Evolutionary conservation across 768 basidiomycete genomes (phyloP), one percentile per base, ranked within the genome.

Genomic region (Lentinula detonsa): DNA sequence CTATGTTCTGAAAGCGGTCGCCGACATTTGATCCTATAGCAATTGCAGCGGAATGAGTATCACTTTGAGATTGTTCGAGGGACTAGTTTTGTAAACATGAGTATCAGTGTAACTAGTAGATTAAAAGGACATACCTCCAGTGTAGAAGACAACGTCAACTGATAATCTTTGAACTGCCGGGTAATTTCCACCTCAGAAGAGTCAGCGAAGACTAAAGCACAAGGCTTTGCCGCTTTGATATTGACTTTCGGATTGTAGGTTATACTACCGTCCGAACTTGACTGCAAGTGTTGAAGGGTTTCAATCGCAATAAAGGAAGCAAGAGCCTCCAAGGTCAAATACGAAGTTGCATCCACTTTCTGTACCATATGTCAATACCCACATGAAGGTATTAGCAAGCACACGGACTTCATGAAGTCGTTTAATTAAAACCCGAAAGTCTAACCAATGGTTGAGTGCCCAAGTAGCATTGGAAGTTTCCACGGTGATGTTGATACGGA

Each of bases 1-100:
- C 87, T 64, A 98, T 89, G 69, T 97, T 90, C 23, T 79, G 79
- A 64, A 93, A 88, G 5, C 90, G 79, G 72, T 97, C 93, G 0
- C 93, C 94, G 0, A 98, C 78, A 68, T 98, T 98, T 4, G 94
- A 90, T 0, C 96, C 96, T 1, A 98, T 72, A 0, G 92, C 93
- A 39, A 98, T 80, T 8, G 86, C 86, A 3, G 79, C 88, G 1
- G 65, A 74, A 59, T 66, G 67, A 39, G 59, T 43, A 7, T 35
- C 42, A 8, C 31, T 16, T 1, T 7, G 23, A 21, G 39, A 39
- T 49, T 34, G 16, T 4, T 23, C n/a, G 13, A 37, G 11, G 8
- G 21, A 45, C 40, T 37, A 28, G 4, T 11, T 15, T 21, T 37
- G 43, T 42, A 2, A 37, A 43, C 6, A 33, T 34, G 5, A 45